phyloP scores from a whole-genome alignment of 1,284 basidiomycete species.

The Mycena citricolor region DNA sequence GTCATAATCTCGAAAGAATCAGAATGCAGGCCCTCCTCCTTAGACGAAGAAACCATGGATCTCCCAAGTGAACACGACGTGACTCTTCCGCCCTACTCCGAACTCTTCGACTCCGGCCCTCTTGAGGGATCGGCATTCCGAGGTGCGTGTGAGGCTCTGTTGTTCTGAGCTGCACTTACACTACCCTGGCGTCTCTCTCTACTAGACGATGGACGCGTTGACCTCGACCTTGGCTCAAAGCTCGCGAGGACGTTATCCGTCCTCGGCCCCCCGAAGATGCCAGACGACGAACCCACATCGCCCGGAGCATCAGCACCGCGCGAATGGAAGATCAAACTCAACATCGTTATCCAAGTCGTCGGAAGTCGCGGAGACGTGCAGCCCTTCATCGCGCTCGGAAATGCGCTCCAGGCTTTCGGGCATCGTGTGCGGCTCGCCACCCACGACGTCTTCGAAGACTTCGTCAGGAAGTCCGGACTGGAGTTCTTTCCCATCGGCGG shows the following conservation, averaged over 20 bases:
- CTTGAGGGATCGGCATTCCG: too few species aligned
- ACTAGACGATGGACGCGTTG: slow-evolving; percentile 32
- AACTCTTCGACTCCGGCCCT: too few species aligned
- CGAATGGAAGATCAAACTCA: slow-evolving; percentile 32
- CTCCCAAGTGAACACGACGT: too few species aligned
- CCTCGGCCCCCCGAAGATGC: slow-evolving; percentile 36
- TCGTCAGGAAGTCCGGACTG: slow-evolving; percentile 92
- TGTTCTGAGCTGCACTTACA: too few species aligned
- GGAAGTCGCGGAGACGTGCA: slow-evolving; percentile 93
- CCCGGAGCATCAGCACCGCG: too few species aligned
- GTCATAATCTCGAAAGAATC: too few species aligned
- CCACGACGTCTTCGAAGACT: slow-evolving; percentile 90
- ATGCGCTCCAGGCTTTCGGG: slow-evolving; percentile 88
- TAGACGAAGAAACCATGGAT: too few species aligned
- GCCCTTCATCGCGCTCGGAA: slow-evolving; percentile 92
- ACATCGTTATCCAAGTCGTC: slow-evolving; percentile 56
- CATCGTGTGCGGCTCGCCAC: slow-evolving; percentile 87
- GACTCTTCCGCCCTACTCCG: too few species aligned
- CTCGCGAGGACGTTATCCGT: slow-evolving; percentile 13
- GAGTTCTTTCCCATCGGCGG: slow-evolving; percentile 95
- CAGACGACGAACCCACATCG: slow-evolving; percentile 36
- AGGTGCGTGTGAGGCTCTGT: too few species aligned
- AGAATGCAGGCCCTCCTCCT: too few species aligned
- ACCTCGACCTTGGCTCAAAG: slow-evolving; percentile 35
- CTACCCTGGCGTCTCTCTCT: too few species aligned